phyloP scores from a whole-genome alignment of 441 rosid genomes.

The Euphorbia schlechtendalii region DNA sequence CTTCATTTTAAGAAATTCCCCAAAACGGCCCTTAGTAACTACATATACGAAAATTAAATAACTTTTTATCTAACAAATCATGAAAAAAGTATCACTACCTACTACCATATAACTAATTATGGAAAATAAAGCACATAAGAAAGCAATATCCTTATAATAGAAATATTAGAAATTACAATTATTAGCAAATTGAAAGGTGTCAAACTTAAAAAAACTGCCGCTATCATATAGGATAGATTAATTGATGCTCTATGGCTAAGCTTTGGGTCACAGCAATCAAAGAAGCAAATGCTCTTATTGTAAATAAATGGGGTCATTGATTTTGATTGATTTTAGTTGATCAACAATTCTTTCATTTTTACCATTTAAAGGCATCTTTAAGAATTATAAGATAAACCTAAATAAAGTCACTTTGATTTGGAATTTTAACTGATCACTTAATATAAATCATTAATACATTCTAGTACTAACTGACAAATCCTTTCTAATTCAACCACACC shows the following conservation, averaged over 20 bases:
- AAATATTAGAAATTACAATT: neutral
- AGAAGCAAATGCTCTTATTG: neutral
- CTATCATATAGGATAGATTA: constrained; percentile 13
- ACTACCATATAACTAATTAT: neutral
- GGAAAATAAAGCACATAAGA: neutral
- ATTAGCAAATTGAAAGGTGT: constrained; percentile 17
- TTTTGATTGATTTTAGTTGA: constrained; percentile 14
- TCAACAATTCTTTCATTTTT: constrained; percentile 22
- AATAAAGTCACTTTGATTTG: constrained; percentile 26
- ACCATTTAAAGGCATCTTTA: constrained; percentile 5
- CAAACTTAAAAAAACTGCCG: constrained; percentile 13
- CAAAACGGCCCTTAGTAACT: no score
- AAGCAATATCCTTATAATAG: no score
- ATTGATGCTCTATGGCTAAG: neutral
- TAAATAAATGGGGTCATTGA: constrained; percentile 13
- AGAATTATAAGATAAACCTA: constrained; percentile 22
- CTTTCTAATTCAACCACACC: neutral
- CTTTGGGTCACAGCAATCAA: neutral
- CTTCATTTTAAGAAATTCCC: no score
- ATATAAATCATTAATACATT: no score
- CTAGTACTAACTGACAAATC: constrained; percentile 19
- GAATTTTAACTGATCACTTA: constrained; percentile 21
- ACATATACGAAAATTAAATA: no score
- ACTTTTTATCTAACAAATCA: no score
- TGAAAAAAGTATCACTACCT: no score